phyloP scores from a whole-genome alignment of 257 asterid species.

The Ajuga chamaepitys region DNA sequence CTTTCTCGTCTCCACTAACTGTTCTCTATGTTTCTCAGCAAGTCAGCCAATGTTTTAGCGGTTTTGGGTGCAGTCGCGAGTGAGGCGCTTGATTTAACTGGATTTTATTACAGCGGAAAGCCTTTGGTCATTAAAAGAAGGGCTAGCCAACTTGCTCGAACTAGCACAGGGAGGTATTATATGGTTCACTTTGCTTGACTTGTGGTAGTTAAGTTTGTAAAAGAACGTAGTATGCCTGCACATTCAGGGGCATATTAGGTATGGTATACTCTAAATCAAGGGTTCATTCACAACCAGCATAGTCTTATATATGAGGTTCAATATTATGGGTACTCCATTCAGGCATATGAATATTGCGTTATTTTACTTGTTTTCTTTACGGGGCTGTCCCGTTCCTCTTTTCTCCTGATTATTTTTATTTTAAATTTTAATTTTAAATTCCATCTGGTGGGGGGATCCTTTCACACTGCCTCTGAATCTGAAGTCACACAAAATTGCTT shows the following conservation, averaged over 20 bases:
- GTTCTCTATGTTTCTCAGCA: conserved; percentile 46
- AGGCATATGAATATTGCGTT: neutral
- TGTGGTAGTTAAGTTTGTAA: neutral
- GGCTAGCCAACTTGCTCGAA: conserved; percentile 59
- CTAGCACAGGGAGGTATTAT: conserved; percentile 74
- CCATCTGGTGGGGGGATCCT: neutral
- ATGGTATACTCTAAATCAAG: neutral
- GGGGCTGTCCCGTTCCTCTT: neutral
- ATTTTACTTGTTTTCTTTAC: neutral
- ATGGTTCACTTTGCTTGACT: conserved; percentile 4
- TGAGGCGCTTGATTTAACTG: conserved; percentile 95
- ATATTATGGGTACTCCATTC: neutral
- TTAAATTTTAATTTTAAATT: no score
- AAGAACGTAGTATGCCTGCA: neutral
- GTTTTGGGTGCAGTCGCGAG: conserved; percentile 97
- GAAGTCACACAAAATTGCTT: conserved; percentile 16
- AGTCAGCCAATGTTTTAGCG: conserved; percentile 98
- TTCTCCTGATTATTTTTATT: neutral
- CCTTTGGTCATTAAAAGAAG: conserved; percentile 47
- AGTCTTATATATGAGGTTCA: neutral
- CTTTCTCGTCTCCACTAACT: conserved; percentile 19
- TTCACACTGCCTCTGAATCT: neutral
- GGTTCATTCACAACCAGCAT: neutral
- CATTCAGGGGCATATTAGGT: neutral
- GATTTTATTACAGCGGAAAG: conserved; percentile 88